These are phyloP conservation scores for Martensiomyces pterosporus DNA, from an alignment of 192 early-diverging fungal genomes.

Conservation along the genomic window DNA sequence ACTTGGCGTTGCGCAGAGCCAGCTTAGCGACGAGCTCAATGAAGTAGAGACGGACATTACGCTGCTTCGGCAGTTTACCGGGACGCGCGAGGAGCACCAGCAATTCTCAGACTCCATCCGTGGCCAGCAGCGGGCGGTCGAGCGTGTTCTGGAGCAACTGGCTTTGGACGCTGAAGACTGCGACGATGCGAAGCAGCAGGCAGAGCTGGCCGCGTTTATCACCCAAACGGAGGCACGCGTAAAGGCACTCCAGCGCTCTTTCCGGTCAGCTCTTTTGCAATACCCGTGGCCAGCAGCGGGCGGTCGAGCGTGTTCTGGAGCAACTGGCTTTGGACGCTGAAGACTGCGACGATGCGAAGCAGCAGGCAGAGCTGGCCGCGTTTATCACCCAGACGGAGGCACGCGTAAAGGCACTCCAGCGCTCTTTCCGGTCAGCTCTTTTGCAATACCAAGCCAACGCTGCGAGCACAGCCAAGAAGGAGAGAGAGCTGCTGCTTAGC, in stretches of 20 bases:
- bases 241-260: slow-evolving; percentile 14
- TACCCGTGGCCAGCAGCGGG: too few species aligned
- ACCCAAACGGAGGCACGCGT: slow-evolving; percentile 2
- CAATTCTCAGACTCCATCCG: slow-evolving; percentile 37
- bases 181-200: neutral
- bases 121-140: slow-evolving; percentile 35
- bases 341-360: neutral
- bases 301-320: slow-evolving; percentile 32
- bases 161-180: slow-evolving; percentile 1
- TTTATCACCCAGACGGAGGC: neutral
- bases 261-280: slow-evolving; percentile 29
- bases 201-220: neutral
- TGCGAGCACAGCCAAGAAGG: slow-evolving; percentile 11
- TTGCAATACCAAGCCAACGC: slow-evolving; percentile 29
- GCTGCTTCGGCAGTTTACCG: slow-evolving; percentile 30
- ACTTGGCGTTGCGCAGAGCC: slow-evolving; percentile 5
- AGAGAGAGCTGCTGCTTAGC: slow-evolving; percentile 36
- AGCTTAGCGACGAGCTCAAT: slow-evolving; percentile 28
- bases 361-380: neutral
- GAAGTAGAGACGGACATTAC: slow-evolving; percentile 23
- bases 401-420: slow-evolving; percentile 10
- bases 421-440: slow-evolving; percentile 28
- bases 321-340: slow-evolving; percentile 7
- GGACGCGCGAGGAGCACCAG: slow-evolving; percentile 29
- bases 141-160: slow-evolving; percentile 27